A percentile compares a stretch with the other conserved stretches of the same genome.
phyloP scores from a whole-genome alignment of 352 stramenopile species.

The Phytophthora macrochlamydospora region DNA sequence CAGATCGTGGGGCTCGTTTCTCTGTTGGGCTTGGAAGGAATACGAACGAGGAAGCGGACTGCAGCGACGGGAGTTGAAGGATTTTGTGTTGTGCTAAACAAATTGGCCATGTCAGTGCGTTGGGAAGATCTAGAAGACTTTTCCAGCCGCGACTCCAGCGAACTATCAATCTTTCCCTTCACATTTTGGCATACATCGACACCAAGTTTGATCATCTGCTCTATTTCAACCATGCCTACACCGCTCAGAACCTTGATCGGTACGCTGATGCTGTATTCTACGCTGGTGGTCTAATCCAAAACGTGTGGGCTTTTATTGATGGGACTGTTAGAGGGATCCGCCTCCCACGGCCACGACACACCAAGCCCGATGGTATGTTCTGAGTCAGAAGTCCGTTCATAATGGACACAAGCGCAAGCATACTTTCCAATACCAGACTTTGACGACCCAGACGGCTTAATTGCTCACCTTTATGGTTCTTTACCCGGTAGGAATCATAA shows the following conservation, averaged over 20 bases:
- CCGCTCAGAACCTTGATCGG: slow-evolving; percentile 1
- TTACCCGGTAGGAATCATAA: slow-evolving; percentile 8
- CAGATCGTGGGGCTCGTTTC: not conserved
- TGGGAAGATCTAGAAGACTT: slow-evolving; percentile 7
- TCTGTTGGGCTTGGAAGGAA: not conserved
- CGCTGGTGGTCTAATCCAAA: not conserved
- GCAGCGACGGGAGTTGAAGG: slow-evolving; percentile 1
- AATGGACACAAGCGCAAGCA: slow-evolving; percentile 36
- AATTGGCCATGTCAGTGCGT: slow-evolving; percentile 5
- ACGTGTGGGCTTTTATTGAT: slow-evolving; percentile 17
- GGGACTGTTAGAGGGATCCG: slow-evolving; percentile 20
- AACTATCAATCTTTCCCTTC: slow-evolving; percentile 17
- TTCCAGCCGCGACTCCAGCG: slow-evolving; percentile 9
- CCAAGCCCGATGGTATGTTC: slow-evolving; percentile 3
- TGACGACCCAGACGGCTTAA: slow-evolving; percentile 26
- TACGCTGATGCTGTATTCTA: slow-evolving; percentile 21
- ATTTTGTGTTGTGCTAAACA: slow-evolving; percentile 16
- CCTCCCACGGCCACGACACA: not conserved
- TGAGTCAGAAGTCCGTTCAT: slow-evolving; percentile 21
- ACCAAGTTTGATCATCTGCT: slow-evolving; percentile 1
- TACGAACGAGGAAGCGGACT: not conserved
- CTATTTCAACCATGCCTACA: slow-evolving; percentile 7
- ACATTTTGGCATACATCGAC: slow-evolving; percentile 5
- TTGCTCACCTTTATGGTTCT: slow-evolving; percentile 16
- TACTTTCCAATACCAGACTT: slow-evolving; percentile 26